Percentiles rank a stretch among this genome's conserved stretches.
phyloP scores from a whole-genome alignment of 331 rosid species.

The Pyracantha coccinea region DNA sequence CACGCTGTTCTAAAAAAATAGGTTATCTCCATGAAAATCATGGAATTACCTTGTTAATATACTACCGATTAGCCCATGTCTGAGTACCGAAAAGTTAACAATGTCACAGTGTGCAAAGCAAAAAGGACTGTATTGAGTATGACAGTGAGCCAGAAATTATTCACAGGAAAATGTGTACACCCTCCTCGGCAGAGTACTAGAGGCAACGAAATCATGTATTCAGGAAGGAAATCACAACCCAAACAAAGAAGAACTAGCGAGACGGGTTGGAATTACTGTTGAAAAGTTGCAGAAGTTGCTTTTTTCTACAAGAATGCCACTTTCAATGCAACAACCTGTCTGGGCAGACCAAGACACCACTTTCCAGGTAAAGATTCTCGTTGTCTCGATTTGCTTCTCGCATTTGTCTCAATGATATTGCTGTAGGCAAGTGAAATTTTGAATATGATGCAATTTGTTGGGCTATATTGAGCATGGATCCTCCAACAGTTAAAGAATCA shows the following conservation, averaged over 20 bases:
- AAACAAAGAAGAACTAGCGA: conserved; percentile 70
- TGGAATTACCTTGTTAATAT: no score
- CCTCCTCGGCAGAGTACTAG: conserved; percentile 54
- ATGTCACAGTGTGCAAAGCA: background rate
- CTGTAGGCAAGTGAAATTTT: background rate
- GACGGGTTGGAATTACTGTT: conserved; percentile 44
- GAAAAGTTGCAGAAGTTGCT: conserved; percentile 53
- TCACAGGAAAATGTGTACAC: conserved; percentile 61
- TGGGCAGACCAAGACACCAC: conserved; percentile 76
- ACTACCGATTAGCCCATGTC: no score
- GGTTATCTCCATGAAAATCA: no score
- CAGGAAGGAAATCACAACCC: conserved; percentile 65
- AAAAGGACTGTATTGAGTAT: background rate
- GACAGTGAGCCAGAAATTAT: conserved; percentile 1
- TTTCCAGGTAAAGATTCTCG: conserved; percentile 52
- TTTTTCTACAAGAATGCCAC: conserved; percentile 51
- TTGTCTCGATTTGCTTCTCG: background rate
- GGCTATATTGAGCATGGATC: background rate
- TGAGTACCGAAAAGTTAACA: background rate
- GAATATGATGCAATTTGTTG: background rate
- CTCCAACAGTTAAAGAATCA: background rate
- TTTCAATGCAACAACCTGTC: conserved; percentile 69
- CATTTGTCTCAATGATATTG: background rate
- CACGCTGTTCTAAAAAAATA: background rate
- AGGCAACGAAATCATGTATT: conserved; percentile 54